Conservation (phyloP, 2,329 filamentous ascomycete genomes). For the Penicillium nordicum region DNA sequence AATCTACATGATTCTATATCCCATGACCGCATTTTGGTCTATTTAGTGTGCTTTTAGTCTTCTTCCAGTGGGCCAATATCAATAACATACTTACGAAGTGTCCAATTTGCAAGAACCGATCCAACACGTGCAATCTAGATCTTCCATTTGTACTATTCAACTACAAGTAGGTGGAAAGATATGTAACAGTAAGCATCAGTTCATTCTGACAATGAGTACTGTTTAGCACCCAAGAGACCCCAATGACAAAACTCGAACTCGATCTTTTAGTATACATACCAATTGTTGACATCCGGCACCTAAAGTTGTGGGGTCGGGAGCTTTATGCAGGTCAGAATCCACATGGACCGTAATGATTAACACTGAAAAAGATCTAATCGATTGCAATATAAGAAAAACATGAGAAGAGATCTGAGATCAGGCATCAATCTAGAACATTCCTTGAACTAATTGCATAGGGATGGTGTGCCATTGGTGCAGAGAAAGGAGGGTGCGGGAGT, state of each 20-base stretch:
- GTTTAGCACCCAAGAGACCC: neutral
- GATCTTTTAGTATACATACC: neutral
- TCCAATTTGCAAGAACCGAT: neutral
- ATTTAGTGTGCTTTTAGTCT: no score
- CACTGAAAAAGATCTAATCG: neutral
- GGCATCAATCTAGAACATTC: neutral
- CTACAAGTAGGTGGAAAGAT: no score
- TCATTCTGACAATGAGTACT: neutral
- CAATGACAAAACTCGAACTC: neutral
- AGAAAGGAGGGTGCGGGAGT: neutral
- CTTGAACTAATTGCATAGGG: neutral
- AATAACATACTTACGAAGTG: neutral
- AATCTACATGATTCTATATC: neutral
- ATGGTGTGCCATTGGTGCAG: slow-evolving; percentile 2
- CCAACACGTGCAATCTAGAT: neutral
- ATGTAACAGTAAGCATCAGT: neutral
- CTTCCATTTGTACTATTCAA: neutral
- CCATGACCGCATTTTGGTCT: neutral
- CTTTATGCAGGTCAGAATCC: slow-evolving; percentile 7
- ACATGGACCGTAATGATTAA: neutral
- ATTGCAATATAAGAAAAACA: neutral
- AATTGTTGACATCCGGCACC: neutral
- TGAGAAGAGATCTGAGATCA: neutral
- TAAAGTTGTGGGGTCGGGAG: neutral
- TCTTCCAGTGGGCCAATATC: neutral